Percentiles rank a stretch among this genome's conserved stretches.
Conservation (phyloP, 805 yeast genomes). For the Kurtzmaniella cleridarum region DNA sequence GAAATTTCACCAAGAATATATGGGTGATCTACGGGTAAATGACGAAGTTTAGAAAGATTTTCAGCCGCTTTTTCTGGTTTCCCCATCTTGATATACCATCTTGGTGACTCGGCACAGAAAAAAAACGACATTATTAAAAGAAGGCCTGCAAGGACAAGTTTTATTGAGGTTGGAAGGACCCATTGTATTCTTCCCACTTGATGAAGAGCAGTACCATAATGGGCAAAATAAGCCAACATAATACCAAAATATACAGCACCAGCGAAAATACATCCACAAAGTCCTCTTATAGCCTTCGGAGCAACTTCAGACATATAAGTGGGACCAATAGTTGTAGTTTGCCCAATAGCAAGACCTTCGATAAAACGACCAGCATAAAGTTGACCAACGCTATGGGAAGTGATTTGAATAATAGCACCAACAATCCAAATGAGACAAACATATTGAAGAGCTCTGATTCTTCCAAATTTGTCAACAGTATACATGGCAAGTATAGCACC, state of each 20-base stretch:
- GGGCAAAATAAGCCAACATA: conserved; percentile 41
- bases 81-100: conserved; percentile 42
- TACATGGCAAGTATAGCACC: conserved; percentile 43
- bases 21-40: conserved; percentile 40
- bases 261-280: conserved; percentile 44
- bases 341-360: conserved; percentile 49
- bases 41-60: conserved; percentile 37
- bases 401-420: conserved; percentile 42
- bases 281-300: conserved; percentile 47
- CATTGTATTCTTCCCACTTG: conserved; percentile 33
- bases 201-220: conserved; percentile 20
- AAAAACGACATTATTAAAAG: conserved; percentile 35
- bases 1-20: conserved; percentile 43
- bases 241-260: conserved; percentile 55
- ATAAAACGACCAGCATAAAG: conserved; percentile 47
- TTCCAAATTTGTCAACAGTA: conserved; percentile 44
- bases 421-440: conserved; percentile 39
- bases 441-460: conserved; percentile 40
- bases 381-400: conserved; percentile 41
- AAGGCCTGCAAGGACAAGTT: conserved; percentile 42
- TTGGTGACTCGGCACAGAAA: conserved; percentile 44
- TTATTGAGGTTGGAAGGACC: conserved; percentile 44
- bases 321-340: conserved; percentile 50
- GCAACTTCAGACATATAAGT: conserved; percentile 46
- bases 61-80: conserved; percentile 31